Evolutionary conservation across 2,329 filamentous ascomycete genomes (phyloP).

Genomic region (Alternaria postmessia): DNA sequence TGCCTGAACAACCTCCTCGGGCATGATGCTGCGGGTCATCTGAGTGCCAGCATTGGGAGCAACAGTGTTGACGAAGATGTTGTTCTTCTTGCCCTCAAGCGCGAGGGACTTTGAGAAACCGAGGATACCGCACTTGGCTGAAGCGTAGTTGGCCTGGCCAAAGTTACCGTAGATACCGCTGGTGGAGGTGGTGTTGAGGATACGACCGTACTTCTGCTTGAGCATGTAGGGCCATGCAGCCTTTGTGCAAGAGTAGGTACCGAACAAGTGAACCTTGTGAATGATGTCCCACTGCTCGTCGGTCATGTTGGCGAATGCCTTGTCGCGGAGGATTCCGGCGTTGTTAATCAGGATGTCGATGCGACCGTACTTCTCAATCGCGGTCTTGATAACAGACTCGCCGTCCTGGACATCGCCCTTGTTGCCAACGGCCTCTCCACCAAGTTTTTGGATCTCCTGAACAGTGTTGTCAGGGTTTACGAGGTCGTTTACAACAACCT

Average conservation of each 20-base stretch:
- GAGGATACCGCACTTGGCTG: slow-evolving; percentile 76
- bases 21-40: slow-evolving; percentile 93
- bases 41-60: slow-evolving; percentile 95
- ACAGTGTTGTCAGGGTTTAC: slow-evolving; percentile 90
- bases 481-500: slow-evolving; percentile 95
- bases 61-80: slow-evolving; percentile 98
- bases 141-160: slow-evolving; percentile 96
- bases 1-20: slow-evolving; percentile 96
- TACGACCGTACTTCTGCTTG: slow-evolving; percentile 97
- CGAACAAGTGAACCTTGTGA: slow-evolving; percentile 88
- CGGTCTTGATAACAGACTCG: slow-evolving; percentile 87
- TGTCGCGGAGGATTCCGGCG: slow-evolving; percentile 95
- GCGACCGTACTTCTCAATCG: slow-evolving; percentile 91
- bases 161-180: slow-evolving; percentile 99
- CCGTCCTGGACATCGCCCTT: slow-evolving; percentile 95
- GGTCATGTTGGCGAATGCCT: slow-evolving; percentile 97
- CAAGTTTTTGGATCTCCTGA: slow-evolving; percentile 87
- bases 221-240: slow-evolving; percentile 97
- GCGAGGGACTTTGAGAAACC: slow-evolving; percentile 94
- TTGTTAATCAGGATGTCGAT: slow-evolving; percentile 98
- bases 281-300: slow-evolving; percentile 93
- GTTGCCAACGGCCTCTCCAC: slow-evolving; percentile 89
- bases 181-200: slow-evolving; percentile 96
- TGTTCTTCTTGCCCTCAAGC: slow-evolving; percentile 93
- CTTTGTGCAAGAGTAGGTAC: slow-evolving; percentile 97